phyloP scores from a whole-genome alignment of 129 eudicot species.

The Helianthus annuus region DNA sequence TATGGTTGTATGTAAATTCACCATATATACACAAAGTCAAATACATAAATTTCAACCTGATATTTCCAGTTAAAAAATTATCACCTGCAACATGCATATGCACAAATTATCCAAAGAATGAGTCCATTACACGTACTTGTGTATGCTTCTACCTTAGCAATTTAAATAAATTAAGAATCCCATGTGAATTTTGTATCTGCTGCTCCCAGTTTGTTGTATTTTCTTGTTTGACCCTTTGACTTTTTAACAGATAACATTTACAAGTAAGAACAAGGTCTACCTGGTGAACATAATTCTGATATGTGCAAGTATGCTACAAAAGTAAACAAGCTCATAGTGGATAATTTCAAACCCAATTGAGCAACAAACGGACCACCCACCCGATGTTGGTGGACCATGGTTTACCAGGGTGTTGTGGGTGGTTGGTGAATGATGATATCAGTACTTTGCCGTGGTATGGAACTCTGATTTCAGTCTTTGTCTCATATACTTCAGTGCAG shows the following conservation, averaged over 20 bases:
- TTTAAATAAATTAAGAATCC: not conserved
- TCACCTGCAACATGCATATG: not conserved
- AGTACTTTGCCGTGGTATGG: slow-evolving; percentile 11
- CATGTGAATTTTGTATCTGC: not conserved
- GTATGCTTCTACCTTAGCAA: not conserved
- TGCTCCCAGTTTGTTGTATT: not conserved
- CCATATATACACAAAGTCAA: not conserved
- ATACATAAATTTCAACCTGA: not conserved
- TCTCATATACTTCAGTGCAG: slow-evolving; percentile 90
- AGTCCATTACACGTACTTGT: not conserved
- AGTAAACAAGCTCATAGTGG: slow-evolving; percentile 23
- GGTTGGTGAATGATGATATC: slow-evolving; percentile 7
- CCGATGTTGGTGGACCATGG: slow-evolving; percentile 16
- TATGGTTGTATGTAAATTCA: not conserved
- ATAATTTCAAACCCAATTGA: not conserved
- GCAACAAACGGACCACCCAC: not conserved
- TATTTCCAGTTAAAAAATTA: not conserved
- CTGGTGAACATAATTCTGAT: not conserved
- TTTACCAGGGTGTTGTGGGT: slow-evolving; percentile 13
- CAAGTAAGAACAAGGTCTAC: not conserved
- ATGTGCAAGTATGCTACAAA: slow-evolving; percentile 33
- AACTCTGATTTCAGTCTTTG: slow-evolving; percentile 52
- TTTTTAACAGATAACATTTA: not conserved
- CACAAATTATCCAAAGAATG: slow-evolving; percentile 12
- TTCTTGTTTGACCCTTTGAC: not conserved